Evolutionary conservation across 306 rosid genomes (phyloP), one percentile per base, ranked within the genome.

Genomic region (Lotus japonicus): DNA sequence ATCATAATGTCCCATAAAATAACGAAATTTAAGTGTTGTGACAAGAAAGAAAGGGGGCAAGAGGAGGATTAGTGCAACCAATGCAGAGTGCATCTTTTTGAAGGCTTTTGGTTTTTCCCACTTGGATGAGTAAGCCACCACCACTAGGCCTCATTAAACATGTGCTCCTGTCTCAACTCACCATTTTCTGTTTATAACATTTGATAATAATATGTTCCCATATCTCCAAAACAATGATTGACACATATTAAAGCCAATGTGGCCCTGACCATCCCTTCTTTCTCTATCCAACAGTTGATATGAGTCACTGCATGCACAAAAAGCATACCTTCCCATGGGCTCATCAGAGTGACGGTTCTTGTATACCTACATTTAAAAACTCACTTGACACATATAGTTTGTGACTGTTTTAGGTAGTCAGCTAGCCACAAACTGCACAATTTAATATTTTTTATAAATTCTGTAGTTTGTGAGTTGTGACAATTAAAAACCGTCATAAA

Each of bases 191-290:
- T 36, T 70, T 31, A 11, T 36, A 62, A 36, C 26, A n/a, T 11
- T 19, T 52, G 39, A 3, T 43, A 57, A 65, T n/a, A n/a, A n/a
- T n/a, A n/a, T 58, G 69, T 67, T 77, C 3, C 66, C 41, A 33
- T 42, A 46, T 69, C 58, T 28, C 48, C 65, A 56, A 71, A 71
- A 67, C 74, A 72, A 50, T 68, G 70, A 76, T 81, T 65, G 75
- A 76, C 3, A 26, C 13, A 31, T 45, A 38, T 54, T 51, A 36
- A 70, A 50, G 48, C 55, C 35, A 64, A 58, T 18, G 48, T 62
- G 73, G 42, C 19, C 36, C 23, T 55, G 69, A 31, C 19, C 36
- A 16, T 18, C 50, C 28, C 48, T 69, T 48, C 31, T 51, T 64
- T 69, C 52, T 69, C 7, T 12, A 41, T 64, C 21, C 3, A 19